Base-by-base conservation (phyloP, 2,329 filamentous ascomycete genomes). In the Dendrostoma leiphaemia region DNA sequence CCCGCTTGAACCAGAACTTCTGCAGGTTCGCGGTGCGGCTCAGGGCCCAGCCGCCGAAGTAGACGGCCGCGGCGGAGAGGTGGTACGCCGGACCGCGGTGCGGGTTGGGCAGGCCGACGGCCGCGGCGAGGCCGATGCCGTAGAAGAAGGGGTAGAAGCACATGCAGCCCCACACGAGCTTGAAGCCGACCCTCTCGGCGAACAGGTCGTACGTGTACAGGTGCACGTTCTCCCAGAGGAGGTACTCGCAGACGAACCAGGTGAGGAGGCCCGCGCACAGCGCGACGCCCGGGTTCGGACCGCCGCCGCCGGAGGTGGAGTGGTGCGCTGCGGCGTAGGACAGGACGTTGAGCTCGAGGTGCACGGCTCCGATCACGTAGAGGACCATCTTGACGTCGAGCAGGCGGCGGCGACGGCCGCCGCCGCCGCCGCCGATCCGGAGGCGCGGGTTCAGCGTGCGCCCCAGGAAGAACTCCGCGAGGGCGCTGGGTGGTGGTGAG, bases 101-200 rank as follows among this genome's bases (percentile, higher is more conserved):
- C 24, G 41, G 48, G n/a, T 44, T 43, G 8, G 53, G 53, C 23
- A 52, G 37, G 19, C 15, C 12, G 5, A 51, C 53, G 2, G 31
- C 53, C 6, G 43, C 53, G 29, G 46, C 31, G 5, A 56, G 7
- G 4, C 41, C 17, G 6, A 56, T 23, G 7, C 41, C 29, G 28
- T 56, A 56, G 35, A 56, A 56, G 44, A 56, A 56, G 0, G 53
- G 53, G 17, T 52, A 56, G 29, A 56, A 56, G 24, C 53, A 56
- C 15, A 48, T 49, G 21, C 53, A 56, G 2, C 53, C 53, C 34
- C 50, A 56, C 26, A 44, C 34, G 28, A 56, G 53, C 43, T 56
- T 56, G 26, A 52, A 32, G 24, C 53, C 53, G 3, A 56, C 37
- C 34, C 29, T 43, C 35, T 56, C 53, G 43, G 53, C 53, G n/a